phyloP scores from a whole-genome alignment of 2,329 filamentous ascomycete species.

The Diaporthe sp. region DNA sequence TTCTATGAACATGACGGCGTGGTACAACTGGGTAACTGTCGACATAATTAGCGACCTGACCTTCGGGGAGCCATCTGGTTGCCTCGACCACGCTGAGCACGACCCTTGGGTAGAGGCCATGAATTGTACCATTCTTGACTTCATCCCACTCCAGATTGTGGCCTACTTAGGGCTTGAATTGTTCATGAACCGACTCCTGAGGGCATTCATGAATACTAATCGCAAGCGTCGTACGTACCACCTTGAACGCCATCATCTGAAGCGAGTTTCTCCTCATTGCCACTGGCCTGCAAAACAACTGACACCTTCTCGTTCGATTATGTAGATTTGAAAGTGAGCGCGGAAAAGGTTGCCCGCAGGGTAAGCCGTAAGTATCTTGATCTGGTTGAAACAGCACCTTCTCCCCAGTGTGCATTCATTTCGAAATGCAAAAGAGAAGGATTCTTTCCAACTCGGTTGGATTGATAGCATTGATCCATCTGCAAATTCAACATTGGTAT shows the following conservation, averaged over 20 bases:
- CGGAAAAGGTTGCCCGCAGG: constrained; percentile 7
- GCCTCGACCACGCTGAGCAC: constrained; percentile 36
- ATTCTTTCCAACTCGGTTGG: neutral
- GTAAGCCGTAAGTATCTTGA: neutral
- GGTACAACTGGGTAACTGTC: constrained; percentile 40
- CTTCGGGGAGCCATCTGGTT: constrained; percentile 41
- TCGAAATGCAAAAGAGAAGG: neutral
- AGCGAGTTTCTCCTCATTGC: neutral
- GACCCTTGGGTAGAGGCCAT: constrained; percentile 39
- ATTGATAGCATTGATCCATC: neutral
- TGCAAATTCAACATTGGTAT: neutral
- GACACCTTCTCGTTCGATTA: neutral
- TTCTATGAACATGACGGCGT: constrained; percentile 37
- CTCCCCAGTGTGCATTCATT: neutral
- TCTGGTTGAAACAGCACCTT: neutral
- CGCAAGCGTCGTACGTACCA: constrained; percentile 13
- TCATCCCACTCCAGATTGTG: constrained; percentile 12
- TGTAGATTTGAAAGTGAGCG: constrained; percentile 6
- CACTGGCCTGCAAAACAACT: neutral
- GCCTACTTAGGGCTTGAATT: neutral
- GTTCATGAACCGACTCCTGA: neutral
- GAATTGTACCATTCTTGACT: constrained; percentile 32
- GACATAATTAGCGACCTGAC: constrained; percentile 41
- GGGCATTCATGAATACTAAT: neutral
- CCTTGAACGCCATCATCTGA: neutral